Conservation (phyloP, 169 alveolate species). For the Eimeria necatrix region DNA sequence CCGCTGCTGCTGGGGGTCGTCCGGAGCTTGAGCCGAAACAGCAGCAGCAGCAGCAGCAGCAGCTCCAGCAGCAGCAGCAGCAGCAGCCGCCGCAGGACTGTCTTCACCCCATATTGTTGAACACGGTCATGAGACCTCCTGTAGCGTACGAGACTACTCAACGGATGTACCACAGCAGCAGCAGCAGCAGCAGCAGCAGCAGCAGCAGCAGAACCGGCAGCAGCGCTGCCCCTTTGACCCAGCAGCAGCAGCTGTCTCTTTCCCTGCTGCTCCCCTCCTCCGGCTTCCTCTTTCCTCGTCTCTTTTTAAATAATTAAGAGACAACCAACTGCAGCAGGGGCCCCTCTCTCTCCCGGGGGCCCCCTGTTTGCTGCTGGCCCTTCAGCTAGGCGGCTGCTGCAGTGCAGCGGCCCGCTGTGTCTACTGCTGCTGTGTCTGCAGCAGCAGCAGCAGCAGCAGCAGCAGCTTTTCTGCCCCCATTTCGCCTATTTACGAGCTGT, state of each 20-base stretch:
- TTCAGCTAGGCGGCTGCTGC: constrained; percentile 16
- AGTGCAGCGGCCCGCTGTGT: constrained; percentile 36
- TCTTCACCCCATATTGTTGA: constrained; percentile 11
- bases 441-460: constrained; percentile 13
- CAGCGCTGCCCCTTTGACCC: constrained; percentile 65
- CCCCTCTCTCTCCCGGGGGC: neutral
- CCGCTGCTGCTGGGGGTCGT: constrained; percentile 63
- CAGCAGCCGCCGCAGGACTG: constrained; percentile 12
- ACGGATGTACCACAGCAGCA: constrained; percentile 14
- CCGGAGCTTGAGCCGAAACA: constrained; percentile 46
- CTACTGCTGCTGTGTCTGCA: constrained; percentile 14
- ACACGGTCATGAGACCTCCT: neutral
- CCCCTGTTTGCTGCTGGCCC: neutral
- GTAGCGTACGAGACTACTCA: neutral
- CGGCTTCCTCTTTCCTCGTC: constrained; percentile 47
- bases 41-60: constrained; percentile 55
- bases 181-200: constrained; percentile 64
- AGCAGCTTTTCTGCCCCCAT: neutral
- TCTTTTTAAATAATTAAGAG: constrained; percentile 11
- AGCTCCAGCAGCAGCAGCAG: constrained; percentile 15
- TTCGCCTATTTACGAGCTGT: neutral
- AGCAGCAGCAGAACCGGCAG: constrained; percentile 44
- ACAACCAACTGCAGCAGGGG: neutral
- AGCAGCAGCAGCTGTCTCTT: constrained; percentile 72
- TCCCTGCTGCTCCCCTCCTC: constrained; percentile 33